Base-by-base conservation (phyloP, 2,329 filamentous ascomycete species). In the Fusarium luffae region DNA sequence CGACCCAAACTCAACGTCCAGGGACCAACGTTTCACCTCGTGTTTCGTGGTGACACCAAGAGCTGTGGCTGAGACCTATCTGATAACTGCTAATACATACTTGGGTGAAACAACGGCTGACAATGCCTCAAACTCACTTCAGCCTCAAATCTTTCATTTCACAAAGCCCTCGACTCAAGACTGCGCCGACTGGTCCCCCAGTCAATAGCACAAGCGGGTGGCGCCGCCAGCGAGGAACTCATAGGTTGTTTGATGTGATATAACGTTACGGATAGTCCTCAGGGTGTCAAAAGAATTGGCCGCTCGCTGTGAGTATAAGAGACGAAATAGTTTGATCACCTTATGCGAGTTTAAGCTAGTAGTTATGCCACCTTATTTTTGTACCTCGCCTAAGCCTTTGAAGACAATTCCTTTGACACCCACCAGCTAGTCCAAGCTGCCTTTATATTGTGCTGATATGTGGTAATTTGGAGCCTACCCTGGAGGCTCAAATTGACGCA, bases 51-150 rank as follows among this genome's bases (percentile, higher is more conserved):
- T 28, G 58, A 48, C 47, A 62, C 41, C 47, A 43, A 25, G 13
- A 40, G 3, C 40, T 21, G 43, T 63, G 61, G 37, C 59, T 49
- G 40, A 63, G 58, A 63, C 49, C 5, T 34, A 18, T 40, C 23
- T n/a, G 27, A 49, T 41, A 49, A 21, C 25, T n/a, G 23, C 42
- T 48, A 23, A 18, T 37, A 34, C 3, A 18, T 40, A 32, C 19
- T 23, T 56, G 58, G 58, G 58, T 63, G 58, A 63, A 57, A 63
- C 61, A 63, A 23, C 43, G 14, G 47, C 21, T 43, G 42, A 43
- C 12, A 4, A 16, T 51, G 46, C 23, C 41, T 28, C 30, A 16
- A 30, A 52, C 46, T 52, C 59, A 32, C 25, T 25, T 32, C 23
- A 52, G 40, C 46, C 32, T 27, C 30, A 40, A 51, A 59, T 59